Base-by-base conservation (phyloP, 352 stramenopile species). In the Aphanomyces stellatus region DNA sequence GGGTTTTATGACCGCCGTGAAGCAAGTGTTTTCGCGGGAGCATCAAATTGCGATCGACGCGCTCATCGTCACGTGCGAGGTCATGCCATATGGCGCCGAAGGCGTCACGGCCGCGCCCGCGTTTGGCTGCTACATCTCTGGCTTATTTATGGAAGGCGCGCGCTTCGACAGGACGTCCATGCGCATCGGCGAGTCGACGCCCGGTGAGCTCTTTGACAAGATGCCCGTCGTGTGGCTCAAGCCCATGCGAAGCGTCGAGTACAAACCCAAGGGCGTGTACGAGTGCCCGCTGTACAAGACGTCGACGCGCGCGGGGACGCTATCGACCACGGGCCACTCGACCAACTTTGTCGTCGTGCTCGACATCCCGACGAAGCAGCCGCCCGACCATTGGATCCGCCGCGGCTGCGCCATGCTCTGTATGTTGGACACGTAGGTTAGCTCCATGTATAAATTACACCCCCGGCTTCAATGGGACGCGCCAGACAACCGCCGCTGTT, bases 231-330 rank as follows among this genome's bases (percentile, higher is more conserved):
- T 98, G 67, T 96, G 88, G 86, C 80, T 97, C 41, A 91, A 94
- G 60, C 82, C 85, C 60, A 90, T 90, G 79, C 73, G 71, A 41
- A 77, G 78, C 27, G 79, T 88, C 51, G 85, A 88, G 66, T 91
- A 91, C 75, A 88, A 85, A 19, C 79, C 79, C 25, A 70, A 59
- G 0, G 80, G 87, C 51, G 76, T 90, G 53, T 98, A 97, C 76
- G 82, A 95, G 56, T 97, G 88, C 51, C 92, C 92, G 10, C 76
- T 97, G 0, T 98, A 98, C 79, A 97, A 98, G 71, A 98, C 91
- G 27, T 97, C 89, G 19, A 79, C 92, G 25, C 83, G 91, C 27
- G 85, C 86, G 1, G 91, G 91, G 17, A 98, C 93, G 31, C 74
- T 98, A 33, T 96, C 84, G 10, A 98, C 91, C 1, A 98, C 91